Conservation (phyloP, 345 rosid species). For the Gossypium herbaceum region DNA sequence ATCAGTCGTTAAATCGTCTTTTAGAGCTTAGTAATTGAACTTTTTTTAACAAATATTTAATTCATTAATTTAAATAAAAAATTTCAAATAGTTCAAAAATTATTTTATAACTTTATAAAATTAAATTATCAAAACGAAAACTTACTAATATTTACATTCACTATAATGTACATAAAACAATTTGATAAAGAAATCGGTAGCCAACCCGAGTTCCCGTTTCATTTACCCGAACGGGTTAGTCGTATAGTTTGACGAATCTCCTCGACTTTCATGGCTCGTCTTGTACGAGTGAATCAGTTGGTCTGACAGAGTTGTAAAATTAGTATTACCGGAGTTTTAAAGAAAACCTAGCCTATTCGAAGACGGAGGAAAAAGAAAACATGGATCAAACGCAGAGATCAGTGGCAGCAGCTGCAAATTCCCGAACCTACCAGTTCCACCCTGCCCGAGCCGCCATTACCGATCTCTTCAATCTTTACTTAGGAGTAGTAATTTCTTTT, state of each 20-base stretch:
- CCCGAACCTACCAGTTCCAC: slow-evolving; percentile 69
- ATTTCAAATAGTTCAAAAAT: no score
- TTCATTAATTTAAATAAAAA: fast-evolving
- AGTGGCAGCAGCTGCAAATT: slow-evolving; percentile 38
- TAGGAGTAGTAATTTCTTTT: slow-evolving; percentile 47
- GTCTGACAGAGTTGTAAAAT: not conserved
- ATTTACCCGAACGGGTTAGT: not conserved
- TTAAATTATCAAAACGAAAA: no score
- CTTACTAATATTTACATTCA: fast-evolving
- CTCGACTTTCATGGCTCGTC: not conserved
- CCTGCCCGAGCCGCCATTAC: slow-evolving; percentile 69
- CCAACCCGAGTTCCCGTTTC: not conserved
- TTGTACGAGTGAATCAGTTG: not conserved
- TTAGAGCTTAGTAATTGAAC: no score
- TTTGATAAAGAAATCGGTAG: not conserved
- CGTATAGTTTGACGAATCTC: not conserved
- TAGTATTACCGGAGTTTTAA: not conserved
- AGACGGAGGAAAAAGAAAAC: not conserved
- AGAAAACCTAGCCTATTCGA: not conserved
- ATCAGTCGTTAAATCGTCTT: no score
- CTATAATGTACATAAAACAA: no score
- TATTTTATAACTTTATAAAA: no score
- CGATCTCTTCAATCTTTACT: slow-evolving; percentile 87
- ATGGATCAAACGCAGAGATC: slow-evolving; percentile 86
- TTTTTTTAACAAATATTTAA: no score